Evolutionary conservation across 495 filamentous ascomycete genomes (phyloP), one percentile per base, ranked within the genome.

Genomic region (Barbatosphaeria neglecta): DNA sequence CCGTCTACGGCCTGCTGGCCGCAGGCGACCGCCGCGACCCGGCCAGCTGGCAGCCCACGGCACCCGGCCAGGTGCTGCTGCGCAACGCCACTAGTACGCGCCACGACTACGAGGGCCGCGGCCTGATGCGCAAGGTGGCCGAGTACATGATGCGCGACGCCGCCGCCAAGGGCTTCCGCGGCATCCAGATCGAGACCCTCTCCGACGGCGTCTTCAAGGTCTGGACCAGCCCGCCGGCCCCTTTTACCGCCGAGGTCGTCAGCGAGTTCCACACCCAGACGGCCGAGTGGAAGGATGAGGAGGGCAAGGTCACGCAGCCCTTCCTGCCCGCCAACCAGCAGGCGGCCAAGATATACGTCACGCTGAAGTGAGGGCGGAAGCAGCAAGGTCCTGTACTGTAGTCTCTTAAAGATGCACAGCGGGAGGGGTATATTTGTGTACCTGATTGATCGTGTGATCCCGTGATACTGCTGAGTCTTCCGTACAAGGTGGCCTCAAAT

Each of bases 61-160:
- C 11, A 0, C 49, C 47, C 0, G 53, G 53, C 2, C 50, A 71
- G 49, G 60, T 70, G 4, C 35, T 71, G 19, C 50, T 64, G 44
- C 63, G 68, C 9, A 66, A 56, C 41, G 65, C 61, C 2, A 74
- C 67, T 17, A 46, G 50, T 22, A 69, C 66, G 22, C 44, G 60
- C 17, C 44, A 20, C 3, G 61, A 64, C 27, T 61, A 65, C 27
- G 60, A 59, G 15, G 57, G 61, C 1, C 24, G 25, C 6, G 60
- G 61, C 11, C 27, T 72, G 9, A 69, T 69, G 60, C 62, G 55
- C 37, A 44, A 45, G 37, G 16, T 59, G 45, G 64, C 68, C 33
- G 49, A 62, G 24, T 61, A 55, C 44, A 35, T 68, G 48, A 69
- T 74, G 67, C 41, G 50, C 6, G 50, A 63, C 18, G 60, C 59